Evolutionary conservation across 1,284 basidiomycete genomes (phyloP).

Genomic region (Wallemia ichthyophaga): DNA sequence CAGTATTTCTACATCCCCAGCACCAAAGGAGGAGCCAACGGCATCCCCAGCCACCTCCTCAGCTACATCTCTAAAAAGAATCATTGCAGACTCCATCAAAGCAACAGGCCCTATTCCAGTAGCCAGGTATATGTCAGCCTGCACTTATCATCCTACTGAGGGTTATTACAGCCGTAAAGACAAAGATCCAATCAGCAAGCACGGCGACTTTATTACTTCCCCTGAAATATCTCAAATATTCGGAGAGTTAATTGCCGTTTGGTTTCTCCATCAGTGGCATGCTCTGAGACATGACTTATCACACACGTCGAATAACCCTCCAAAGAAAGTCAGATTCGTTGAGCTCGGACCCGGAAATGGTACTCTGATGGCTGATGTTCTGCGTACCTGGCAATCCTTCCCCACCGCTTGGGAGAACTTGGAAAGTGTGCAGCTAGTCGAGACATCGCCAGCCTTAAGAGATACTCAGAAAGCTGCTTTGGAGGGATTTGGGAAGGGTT

Average conservation of each 20-base stretch:
- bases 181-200: conserved; percentile 46
- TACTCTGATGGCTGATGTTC: conserved; percentile 67
- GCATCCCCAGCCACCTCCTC: too few species aligned
- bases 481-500: conserved; percentile 12
- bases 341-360: conserved; percentile 87
- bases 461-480: conserved; percentile 28
- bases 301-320: conserved; percentile 17
- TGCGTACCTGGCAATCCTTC: conserved; percentile 28
- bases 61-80: background rate
- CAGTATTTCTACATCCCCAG: background rate
- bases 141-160: conserved; percentile 50
- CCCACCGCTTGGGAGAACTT: background rate
- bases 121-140: conserved; percentile 62
- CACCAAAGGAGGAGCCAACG: background rate
- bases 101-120: conserved; percentile 59
- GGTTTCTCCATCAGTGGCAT: conserved; percentile 55
- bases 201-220: conserved; percentile 84
- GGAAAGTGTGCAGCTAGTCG: conserved; percentile 33
- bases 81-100: conserved; percentile 12
- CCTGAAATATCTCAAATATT: conserved; percentile 93
- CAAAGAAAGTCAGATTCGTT: conserved; percentile 31
- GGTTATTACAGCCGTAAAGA: conserved; percentile 44
- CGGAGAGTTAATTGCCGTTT: conserved; percentile 72
- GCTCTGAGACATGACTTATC: conserved; percentile 13
- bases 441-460: conserved; percentile 40